A percentile compares a stretch with the other conserved stretches of the same genome.
Conservation (phyloP, 352 stramenopile genomes). For the Elongisporangium undulatum region DNA sequence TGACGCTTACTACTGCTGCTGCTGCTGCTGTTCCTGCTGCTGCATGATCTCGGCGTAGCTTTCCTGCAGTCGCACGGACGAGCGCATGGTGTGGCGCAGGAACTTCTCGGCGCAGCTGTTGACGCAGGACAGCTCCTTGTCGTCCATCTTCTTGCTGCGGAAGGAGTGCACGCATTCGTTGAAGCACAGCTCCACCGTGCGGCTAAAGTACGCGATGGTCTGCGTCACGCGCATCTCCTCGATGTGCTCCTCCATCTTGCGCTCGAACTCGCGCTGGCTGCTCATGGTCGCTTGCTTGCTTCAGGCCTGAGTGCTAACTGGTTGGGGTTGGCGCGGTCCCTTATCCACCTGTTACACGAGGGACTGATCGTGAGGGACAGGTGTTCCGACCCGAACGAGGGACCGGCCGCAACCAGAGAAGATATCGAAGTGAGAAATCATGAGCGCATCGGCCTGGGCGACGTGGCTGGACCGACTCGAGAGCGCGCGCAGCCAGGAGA, state of each 20-base stretch:
- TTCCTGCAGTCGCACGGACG: slow-evolving; percentile 84
- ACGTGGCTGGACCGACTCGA: slow-evolving; percentile 82
- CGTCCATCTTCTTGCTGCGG: slow-evolving; percentile 89
- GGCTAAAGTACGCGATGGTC: slow-evolving; percentile 88
- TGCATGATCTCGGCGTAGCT: slow-evolving; percentile 87
- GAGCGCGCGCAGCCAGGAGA: slow-evolving; percentile 64
- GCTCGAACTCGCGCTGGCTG: slow-evolving; percentile 83
- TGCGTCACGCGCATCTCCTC: slow-evolving; percentile 90
- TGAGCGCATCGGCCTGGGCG: slow-evolving; percentile 70
- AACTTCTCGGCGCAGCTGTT: slow-evolving; percentile 90
- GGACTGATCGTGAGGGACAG: background rate
- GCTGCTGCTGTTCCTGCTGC: slow-evolving; percentile 67
- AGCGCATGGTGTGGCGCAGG: slow-evolving; percentile 88
- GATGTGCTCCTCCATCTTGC: slow-evolving; percentile 89
- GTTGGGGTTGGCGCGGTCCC: background rate
- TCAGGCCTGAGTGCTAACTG: background rate
- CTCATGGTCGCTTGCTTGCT: slow-evolving; percentile 29
- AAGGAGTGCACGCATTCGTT: slow-evolving; percentile 88
- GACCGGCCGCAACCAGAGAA: slow-evolving; percentile 6
- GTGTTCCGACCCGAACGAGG: background rate
- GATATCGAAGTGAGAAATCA: slow-evolving; percentile 18
- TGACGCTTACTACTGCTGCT: slow-evolving; percentile 27
- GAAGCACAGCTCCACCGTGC: slow-evolving; percentile 88
- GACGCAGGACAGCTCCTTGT: slow-evolving; percentile 87
- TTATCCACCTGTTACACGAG: slow-evolving; percentile 2